Evolutionary conservation across 441 rosid genomes (phyloP).

Genomic region (Adansonia madagascariensis): DNA sequence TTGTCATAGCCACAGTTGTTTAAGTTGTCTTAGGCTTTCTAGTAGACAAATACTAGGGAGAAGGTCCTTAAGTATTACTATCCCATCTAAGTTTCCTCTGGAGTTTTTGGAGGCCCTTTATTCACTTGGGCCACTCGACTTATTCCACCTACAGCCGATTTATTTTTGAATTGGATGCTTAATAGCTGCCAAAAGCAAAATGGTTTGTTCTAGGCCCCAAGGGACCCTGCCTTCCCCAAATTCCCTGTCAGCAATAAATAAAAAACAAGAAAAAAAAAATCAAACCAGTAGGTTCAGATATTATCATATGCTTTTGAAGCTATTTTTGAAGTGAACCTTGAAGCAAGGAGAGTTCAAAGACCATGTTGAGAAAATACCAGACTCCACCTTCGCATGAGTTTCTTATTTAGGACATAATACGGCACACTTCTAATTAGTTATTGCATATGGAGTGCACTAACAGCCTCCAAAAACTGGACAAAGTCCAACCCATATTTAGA

Average conservation of each 20-base stretch:
- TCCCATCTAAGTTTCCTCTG: background rate
- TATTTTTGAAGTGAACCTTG: slow-evolving; percentile 8
- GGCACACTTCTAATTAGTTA: background rate
- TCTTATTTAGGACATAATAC: background rate
- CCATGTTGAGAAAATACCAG: background rate
- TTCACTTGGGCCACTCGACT: background rate
- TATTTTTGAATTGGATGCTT: background rate
- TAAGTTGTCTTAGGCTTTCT: background rate
- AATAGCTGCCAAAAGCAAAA: background rate
- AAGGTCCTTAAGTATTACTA: background rate
- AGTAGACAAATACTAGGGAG: background rate
- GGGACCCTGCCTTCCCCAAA: background rate
- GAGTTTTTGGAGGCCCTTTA: background rate
- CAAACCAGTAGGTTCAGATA: slow-evolving; percentile 1
- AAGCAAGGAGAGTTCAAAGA: slow-evolving; percentile 12
- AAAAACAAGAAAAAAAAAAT: too few relatives aligned
- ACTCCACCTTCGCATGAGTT: background rate
- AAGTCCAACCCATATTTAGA: slow-evolving; percentile 1
- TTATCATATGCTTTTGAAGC: slow-evolving; percentile 11
- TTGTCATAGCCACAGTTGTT: background rate
- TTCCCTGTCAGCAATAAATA: too few relatives aligned
- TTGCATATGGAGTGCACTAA: background rate
- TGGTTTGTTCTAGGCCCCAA: background rate
- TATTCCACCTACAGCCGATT: slow-evolving; percentile 1
- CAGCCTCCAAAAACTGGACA: slow-evolving; percentile 2